These are phyloP conservation scores for Fistulinella prunicolor DNA, from an alignment of 768 basidiomycete species.

Conservation along the genomic window DNA sequence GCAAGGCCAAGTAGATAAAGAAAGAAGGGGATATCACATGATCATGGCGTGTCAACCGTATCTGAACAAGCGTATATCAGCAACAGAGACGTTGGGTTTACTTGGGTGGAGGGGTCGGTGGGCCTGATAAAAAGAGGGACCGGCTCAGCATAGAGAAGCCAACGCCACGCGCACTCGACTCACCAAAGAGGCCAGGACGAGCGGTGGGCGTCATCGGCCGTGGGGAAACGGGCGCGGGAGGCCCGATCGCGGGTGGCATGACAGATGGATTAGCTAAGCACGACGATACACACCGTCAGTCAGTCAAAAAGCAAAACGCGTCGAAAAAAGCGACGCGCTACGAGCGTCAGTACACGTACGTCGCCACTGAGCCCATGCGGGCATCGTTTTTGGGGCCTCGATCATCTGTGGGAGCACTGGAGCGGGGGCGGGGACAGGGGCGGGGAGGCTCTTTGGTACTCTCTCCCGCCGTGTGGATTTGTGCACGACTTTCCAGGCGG, in stretches of 20 bases:
- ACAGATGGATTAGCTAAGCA: conserved; percentile 67
- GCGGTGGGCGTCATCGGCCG: conserved; percentile 46
- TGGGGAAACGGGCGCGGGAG: conserved; percentile 31
- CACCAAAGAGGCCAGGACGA: conserved; percentile 68
- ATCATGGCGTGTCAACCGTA: too few relatives aligned
- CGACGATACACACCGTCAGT: conserved; percentile 2
- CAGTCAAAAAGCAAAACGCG: background rate
- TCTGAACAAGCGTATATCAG: too few relatives aligned
- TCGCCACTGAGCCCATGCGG: conserved; percentile 87
- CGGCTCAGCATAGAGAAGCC: background rate
- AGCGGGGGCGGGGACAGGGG: conserved; percentile 33
- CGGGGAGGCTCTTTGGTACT: conserved; percentile 41
- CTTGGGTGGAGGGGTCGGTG: conserved; percentile 46
- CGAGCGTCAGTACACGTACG: too few relatives aligned
- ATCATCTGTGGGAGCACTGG: conserved; percentile 38
- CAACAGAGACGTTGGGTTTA: conserved; percentile 16
- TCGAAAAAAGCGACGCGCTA: background rate
- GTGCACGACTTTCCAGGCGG: conserved; percentile 73
- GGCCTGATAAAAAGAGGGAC: conserved; percentile 34
- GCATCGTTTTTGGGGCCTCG: conserved; percentile 49
- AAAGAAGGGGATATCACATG: too few relatives aligned
- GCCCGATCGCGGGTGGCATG: conserved; percentile 49
- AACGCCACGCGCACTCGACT: background rate
- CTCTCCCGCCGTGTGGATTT: conserved; percentile 57
- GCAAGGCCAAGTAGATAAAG: too few relatives aligned